Percentiles rank a stretch among this genome's conserved stretches.
These are phyloP conservation scores for Claviceps humidiphila DNA, from an alignment of 2,329 filamentous ascomycete species.

Conservation along the genomic window DNA sequence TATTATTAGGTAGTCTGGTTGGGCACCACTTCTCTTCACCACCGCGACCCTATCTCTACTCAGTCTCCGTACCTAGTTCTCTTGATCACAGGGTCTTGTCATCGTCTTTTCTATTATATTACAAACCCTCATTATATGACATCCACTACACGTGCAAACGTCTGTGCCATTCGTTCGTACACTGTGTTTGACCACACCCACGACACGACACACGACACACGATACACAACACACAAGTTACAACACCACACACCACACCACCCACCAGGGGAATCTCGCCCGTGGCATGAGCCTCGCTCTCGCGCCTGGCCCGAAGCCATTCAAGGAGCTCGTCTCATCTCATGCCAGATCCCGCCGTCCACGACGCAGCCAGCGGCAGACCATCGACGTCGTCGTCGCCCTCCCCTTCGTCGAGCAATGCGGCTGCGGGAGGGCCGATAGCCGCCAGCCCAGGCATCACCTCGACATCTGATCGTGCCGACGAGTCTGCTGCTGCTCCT, in stretches of 20 bases:
- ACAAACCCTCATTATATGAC: no score
- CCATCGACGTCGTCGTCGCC: slow-evolving; percentile 11
- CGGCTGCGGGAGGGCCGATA: neutral
- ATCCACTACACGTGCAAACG: no score
- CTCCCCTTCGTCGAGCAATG: slow-evolving; percentile 6
- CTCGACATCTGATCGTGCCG: slow-evolving; percentile 11
- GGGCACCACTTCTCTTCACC: neutral
- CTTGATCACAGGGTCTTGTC: no score
- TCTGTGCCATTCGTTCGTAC: no score
- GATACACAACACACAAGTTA: no score
- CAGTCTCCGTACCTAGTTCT: neutral
- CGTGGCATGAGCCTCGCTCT: slow-evolving; percentile 2
- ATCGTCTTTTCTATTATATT: no score
- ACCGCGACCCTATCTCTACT: neutral
- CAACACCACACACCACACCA: no score
- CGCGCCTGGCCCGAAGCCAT: slow-evolving; percentile 6
- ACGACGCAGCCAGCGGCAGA: slow-evolving; percentile 9
- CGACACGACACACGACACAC: no score
- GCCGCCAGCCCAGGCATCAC: neutral
- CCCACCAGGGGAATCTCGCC: no score
- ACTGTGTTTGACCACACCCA: no score
- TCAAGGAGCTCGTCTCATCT: slow-evolving; percentile 9
- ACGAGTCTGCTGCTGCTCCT: slow-evolving; percentile 19
- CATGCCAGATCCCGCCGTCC: slow-evolving; percentile 10
- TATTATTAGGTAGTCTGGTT: neutral